These are phyloP conservation scores for Solanum corneliomulleri DNA, from an alignment of 257 asterid species.

Conservation along the genomic window DNA sequence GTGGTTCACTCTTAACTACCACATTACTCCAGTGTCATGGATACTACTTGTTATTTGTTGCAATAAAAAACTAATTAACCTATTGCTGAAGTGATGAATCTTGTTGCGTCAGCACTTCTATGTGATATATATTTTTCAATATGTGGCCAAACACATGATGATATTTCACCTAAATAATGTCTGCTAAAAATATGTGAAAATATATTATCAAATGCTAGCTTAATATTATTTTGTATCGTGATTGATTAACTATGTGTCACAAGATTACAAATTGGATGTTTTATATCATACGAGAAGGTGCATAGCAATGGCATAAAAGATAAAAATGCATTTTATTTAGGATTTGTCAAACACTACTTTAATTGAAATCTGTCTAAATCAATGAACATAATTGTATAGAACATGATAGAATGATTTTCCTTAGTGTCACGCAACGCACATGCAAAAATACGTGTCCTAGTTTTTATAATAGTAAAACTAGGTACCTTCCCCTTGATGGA, in stretches of 20 bases:
- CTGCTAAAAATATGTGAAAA: too few species aligned
- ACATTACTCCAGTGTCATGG: too few species aligned
- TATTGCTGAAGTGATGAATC: too few species aligned
- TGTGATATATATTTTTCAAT: too few species aligned
- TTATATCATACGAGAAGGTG: background rate
- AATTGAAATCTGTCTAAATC: background rate
- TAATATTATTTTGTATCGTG: background rate
- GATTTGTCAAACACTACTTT: background rate
- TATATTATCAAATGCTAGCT: too few species aligned
- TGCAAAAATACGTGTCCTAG: background rate
- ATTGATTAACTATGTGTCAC: background rate
- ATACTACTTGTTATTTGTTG: too few species aligned
- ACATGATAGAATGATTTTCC: background rate
- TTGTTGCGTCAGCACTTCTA: too few species aligned
- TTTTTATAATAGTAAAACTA: background rate
- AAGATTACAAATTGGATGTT: background rate
- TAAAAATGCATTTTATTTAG: background rate
- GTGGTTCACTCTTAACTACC: too few species aligned
- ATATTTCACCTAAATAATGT: too few species aligned
- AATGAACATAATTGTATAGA: background rate
- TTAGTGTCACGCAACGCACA: background rate
- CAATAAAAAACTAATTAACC: too few species aligned
- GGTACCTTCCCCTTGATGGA: background rate
- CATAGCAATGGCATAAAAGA: background rate
- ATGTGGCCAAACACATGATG: too few species aligned